These are phyloP conservation scores for Cladosporium colombiae DNA, from an alignment of 2,329 filamentous ascomycete genomes.

Conservation along the genomic window DNA sequence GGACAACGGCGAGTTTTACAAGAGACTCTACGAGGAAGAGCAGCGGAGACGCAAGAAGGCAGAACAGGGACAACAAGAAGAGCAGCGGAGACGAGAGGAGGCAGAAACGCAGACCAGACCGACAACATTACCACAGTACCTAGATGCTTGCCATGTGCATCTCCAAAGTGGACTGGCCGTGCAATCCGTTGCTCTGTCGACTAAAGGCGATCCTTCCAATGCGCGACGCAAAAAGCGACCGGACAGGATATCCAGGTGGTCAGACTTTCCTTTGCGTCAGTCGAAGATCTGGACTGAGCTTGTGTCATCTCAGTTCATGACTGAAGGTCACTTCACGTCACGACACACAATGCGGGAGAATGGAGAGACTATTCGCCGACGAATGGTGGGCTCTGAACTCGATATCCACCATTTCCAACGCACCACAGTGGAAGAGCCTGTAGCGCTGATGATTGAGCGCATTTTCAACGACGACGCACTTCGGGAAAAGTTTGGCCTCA, in stretches of 20 bases:
- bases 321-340: conserved; percentile 5
- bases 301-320: conserved; percentile 3
- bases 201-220: conserved; percentile 10
- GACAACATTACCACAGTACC: conserved; percentile 5
- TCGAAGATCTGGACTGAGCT: neutral
- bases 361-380: conserved; percentile 4
- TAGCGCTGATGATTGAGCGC: conserved; percentile 1
- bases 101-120: neutral
- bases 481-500: conserved; percentile 4
- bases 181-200: neutral
- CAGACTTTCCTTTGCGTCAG: conserved; percentile 5
- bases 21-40: conserved; percentile 1
- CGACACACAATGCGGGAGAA: conserved; percentile 1
- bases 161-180: conserved; percentile 5
- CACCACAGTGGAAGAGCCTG: neutral
- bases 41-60: neutral
- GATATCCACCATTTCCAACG: conserved; percentile 10
- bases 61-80: neutral
- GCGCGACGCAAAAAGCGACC: conserved; percentile 7
- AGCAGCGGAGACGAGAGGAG: conserved; percentile 4
- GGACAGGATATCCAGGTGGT: neutral
- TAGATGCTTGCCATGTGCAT: conserved; percentile 6
- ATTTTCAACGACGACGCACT: neutral
- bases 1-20: neutral
- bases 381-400: conserved; percentile 6